A percentile compares a stretch with the other conserved stretches of the same genome.
Conservation (phyloP, 805 yeast genomes). For the Suhomyces canberraensis region DNA sequence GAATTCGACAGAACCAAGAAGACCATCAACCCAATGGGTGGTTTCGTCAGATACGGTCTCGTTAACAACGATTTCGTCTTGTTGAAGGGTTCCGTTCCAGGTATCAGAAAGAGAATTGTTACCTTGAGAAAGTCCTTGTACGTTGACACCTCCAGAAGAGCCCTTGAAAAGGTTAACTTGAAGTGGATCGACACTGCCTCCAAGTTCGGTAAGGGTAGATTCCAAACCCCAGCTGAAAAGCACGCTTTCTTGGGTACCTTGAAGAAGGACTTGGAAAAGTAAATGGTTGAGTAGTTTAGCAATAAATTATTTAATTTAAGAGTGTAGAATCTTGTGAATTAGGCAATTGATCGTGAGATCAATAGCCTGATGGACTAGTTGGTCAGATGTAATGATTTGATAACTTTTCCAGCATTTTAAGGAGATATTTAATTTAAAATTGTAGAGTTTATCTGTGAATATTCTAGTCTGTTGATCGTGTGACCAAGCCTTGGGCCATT, state of each 20-base stretch:
- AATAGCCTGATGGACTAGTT: too few relatives aligned
- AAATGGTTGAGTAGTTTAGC: slow-evolving; percentile 8
- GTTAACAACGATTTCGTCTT: slow-evolving; percentile 97
- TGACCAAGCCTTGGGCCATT: too few relatives aligned
- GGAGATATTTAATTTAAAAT: too few relatives aligned
- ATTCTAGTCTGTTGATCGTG: too few relatives aligned
- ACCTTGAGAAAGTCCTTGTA: slow-evolving; percentile 98
- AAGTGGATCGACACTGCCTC: slow-evolving; percentile 99
- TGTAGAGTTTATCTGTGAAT: too few relatives aligned
- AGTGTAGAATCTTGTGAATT: too few relatives aligned
- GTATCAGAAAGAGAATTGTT: slow-evolving; percentile 99
- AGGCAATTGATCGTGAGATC: too few relatives aligned
- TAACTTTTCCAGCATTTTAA: too few relatives aligned
- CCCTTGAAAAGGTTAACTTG: slow-evolving; percentile 92
- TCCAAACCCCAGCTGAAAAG: slow-evolving; percentile 99
- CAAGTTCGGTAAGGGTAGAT: slow-evolving; percentile 99
- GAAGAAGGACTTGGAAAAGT: slow-evolving; percentile 85
- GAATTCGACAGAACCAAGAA: slow-evolving; percentile 99
- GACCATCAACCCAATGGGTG: slow-evolving; percentile 99
- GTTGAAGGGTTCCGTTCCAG: slow-evolving; percentile 99
- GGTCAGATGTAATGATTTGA: too few relatives aligned
- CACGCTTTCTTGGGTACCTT: slow-evolving; percentile 99
- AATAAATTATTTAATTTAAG: background rate
- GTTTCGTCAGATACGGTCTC: slow-evolving; percentile 99
- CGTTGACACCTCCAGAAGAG: slow-evolving; percentile 97